Percentiles rank a stretch among this genome's conserved stretches.
phyloP scores from a whole-genome alignment of 1,284 basidiomycete species.

The Violaceomyces palustris region DNA sequence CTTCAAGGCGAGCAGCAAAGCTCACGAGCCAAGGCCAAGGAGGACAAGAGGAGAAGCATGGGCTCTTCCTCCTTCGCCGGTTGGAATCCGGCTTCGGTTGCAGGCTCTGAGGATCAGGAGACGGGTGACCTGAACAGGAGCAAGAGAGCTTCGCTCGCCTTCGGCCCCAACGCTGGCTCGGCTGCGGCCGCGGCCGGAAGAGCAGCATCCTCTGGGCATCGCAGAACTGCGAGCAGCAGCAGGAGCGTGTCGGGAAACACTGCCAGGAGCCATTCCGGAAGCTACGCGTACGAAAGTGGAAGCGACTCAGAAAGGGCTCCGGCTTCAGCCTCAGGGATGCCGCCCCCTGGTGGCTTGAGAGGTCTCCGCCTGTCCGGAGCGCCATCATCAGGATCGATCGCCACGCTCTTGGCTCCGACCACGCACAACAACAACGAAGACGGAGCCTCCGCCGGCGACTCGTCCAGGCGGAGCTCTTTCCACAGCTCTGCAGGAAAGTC shows the following conservation, averaged over 20 bases:
- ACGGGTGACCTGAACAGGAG: slow-evolving; percentile 28
- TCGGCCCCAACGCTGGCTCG: slow-evolving; percentile 35
- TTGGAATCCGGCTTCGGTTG: slow-evolving; percentile 19
- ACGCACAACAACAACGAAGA: too few species aligned
- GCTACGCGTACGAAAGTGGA: too few species aligned
- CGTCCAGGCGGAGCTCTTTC: slow-evolving; percentile 28
- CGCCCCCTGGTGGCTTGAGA: too few species aligned
- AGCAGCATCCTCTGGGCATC: slow-evolving; percentile 9
- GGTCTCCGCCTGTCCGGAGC: too few species aligned
- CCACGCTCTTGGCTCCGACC: too few species aligned
- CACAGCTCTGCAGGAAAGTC: slow-evolving; percentile 18
- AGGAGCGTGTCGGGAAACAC: slow-evolving; percentile 23
- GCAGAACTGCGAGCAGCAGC: slow-evolving; percentile 26
- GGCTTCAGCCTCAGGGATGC: too few species aligned
- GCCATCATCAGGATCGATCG: too few species aligned
- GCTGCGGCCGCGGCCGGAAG: slow-evolving; percentile 7
- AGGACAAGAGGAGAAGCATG: slow-evolving; percentile 22
- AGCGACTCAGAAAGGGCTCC: too few species aligned
- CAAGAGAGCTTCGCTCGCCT: slow-evolving; percentile 38
- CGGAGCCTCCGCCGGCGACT: too few species aligned
- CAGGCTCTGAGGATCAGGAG: slow-evolving; percentile 27
- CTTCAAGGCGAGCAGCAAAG: slow-evolving; percentile 39
- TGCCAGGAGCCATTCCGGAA: too few species aligned
- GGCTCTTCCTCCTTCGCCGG: not conserved
- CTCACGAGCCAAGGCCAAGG: slow-evolving; percentile 30